phyloP scores from a whole-genome alignment of 2,329 filamentous ascomycete species.

The Rhynchosporium secalis region DNA sequence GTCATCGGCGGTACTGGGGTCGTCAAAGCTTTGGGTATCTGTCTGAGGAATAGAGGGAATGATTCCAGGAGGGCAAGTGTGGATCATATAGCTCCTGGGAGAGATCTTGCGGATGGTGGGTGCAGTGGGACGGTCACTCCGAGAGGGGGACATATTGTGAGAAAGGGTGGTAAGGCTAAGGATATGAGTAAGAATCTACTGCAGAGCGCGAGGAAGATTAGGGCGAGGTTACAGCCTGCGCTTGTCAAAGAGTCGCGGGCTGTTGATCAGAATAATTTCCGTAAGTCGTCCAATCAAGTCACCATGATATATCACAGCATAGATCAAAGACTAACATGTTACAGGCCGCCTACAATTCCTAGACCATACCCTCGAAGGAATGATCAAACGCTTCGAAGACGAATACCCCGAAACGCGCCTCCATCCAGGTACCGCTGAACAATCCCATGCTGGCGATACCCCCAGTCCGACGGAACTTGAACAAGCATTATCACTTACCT shows the following conservation, averaged over 20 bases:
- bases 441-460: slow-evolving; percentile 24
- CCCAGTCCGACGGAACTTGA: slow-evolving; percentile 7
- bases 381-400: slow-evolving; percentile 94
- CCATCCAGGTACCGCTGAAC: slow-evolving; percentile 24
- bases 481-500: slow-evolving; percentile 7
- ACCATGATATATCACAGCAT: not conserved
- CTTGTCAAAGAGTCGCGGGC: slow-evolving; percentile 71
- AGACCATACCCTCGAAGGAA: slow-evolving; percentile 81
- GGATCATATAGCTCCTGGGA: slow-evolving; percentile 27
- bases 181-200: slow-evolving; percentile 92
- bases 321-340: not conserved
- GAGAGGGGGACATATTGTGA: slow-evolving; percentile 34
- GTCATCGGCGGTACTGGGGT: slow-evolving; percentile 95
- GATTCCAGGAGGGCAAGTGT: slow-evolving; percentile 51
- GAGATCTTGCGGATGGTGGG: slow-evolving; percentile 31
- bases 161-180: slow-evolving; percentile 67
- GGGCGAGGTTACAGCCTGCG: slow-evolving; percentile 78
- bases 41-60: slow-evolving; percentile 75
- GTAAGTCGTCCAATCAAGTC: slow-evolving; percentile 49
- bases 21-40: slow-evolving; percentile 89
- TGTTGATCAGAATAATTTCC: slow-evolving; percentile 73
- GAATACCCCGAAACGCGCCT: slow-evolving; percentile 86
- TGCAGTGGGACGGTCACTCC: slow-evolving; percentile 49
- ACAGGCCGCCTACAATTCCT: slow-evolving; percentile 78
- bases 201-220: slow-evolving; percentile 84